Percentiles rank a stretch among this genome's conserved stretches.
Conservation (phyloP, 768 basidiomycete genomes). For the Saitozyma podzolica region DNA sequence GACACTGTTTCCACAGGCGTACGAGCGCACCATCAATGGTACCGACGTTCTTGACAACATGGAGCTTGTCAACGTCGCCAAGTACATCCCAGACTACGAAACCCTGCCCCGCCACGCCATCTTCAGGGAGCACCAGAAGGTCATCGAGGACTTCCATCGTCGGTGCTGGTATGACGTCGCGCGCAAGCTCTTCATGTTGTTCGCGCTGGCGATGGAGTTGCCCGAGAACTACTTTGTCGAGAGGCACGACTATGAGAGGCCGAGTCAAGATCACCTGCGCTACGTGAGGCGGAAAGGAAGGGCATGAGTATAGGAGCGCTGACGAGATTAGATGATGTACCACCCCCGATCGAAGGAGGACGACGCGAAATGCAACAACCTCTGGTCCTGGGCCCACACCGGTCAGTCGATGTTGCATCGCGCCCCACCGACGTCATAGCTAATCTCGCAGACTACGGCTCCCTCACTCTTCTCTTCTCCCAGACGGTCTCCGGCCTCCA, state of each 20-base stretch:
- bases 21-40: constrained; percentile 48
- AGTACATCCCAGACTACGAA: constrained; percentile 48
- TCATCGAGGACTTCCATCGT: constrained; percentile 49
- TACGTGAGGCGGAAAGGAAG: constrained; percentile 13
- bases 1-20: constrained; percentile 5
- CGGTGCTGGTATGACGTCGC: constrained; percentile 51
- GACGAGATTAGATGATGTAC: constrained; percentile 63
- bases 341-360: constrained; percentile 40
- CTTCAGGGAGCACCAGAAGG: constrained; percentile 45
- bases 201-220: constrained; percentile 40
- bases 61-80: constrained; percentile 55
- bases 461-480: constrained; percentile 54
- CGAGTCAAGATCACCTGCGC: constrained; percentile 55
- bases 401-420: background rate
- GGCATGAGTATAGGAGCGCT: background rate
- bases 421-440: background rate
- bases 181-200: constrained; percentile 47
- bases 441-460: constrained; percentile 29
- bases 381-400: constrained; percentile 41
- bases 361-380: constrained; percentile 31
- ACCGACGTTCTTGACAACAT: constrained; percentile 54
- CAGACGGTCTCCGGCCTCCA: constrained; percentile 54
- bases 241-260: constrained; percentile 38
- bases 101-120: constrained; percentile 31
- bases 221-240: constrained; percentile 41